Evolutionary conservation across 192 early-diverging fungal species (phyloP).

Genomic region (Coemansia sp.): DNA sequence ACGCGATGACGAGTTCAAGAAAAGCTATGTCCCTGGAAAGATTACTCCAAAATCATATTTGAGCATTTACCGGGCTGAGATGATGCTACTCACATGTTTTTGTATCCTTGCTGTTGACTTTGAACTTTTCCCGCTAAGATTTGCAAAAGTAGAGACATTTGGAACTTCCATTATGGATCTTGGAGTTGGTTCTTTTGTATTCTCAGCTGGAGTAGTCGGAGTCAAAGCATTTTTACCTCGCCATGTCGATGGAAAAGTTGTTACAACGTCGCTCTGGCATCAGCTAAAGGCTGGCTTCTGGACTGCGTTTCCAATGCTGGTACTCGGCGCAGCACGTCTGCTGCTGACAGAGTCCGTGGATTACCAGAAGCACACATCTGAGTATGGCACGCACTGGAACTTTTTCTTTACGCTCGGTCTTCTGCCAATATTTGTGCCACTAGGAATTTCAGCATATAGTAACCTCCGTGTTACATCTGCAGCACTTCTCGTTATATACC

Average conservation of each 20-base stretch:
- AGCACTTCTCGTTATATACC: constrained; percentile 61
- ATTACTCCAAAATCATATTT: constrained; percentile 57
- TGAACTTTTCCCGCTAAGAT: constrained; percentile 79
- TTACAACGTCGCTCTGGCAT: constrained; percentile 23
- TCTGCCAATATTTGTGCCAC: constrained; percentile 73
- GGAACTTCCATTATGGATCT: constrained; percentile 94
- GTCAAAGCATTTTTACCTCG: constrained; percentile 61
- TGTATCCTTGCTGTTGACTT: constrained; percentile 96
- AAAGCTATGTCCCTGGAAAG: constrained; percentile 30
- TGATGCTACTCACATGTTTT: constrained; percentile 78
- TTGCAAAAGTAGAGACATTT: constrained; percentile 89
- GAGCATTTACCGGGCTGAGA: constrained; percentile 70
- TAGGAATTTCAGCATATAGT: constrained; percentile 58
- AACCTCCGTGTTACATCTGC: constrained; percentile 60
- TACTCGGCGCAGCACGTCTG: constrained; percentile 72
- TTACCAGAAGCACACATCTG: constrained; percentile 92
- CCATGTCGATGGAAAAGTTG: constrained; percentile 18
- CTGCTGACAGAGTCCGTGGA: constrained; percentile 75
- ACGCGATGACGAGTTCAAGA: constrained; percentile 36
- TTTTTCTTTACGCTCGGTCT: constrained; percentile 94
- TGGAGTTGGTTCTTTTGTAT: constrained; percentile 91
- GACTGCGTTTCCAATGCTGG: constrained; percentile 64
- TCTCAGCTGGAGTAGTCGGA: constrained; percentile 82
- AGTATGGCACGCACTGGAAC: constrained; percentile 99
- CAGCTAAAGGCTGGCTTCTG: constrained; percentile 56